Conservation (phyloP, 352 stramenopile genomes). For the Globisporangium camurandrum region DNA sequence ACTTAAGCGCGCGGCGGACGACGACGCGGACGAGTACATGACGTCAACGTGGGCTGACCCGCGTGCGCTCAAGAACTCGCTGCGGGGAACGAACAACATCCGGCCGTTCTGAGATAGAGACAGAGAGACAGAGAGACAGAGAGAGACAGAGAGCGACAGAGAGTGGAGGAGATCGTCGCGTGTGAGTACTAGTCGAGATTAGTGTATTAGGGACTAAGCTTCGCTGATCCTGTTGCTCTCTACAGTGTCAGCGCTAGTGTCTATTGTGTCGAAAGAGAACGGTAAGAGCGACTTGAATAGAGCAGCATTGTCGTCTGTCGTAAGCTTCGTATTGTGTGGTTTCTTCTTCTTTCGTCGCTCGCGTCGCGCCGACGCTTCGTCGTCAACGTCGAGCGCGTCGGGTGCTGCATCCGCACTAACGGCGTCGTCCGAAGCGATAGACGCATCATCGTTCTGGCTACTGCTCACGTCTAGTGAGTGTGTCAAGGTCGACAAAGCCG, state of each 20-base stretch:
- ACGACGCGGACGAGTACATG: conserved; percentile 95
- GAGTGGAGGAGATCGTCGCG: neutral
- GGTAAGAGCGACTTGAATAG: too few relatives aligned
- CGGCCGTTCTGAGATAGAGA: conserved; percentile 76
- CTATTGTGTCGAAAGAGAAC: too few relatives aligned
- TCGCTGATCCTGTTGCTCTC: too few relatives aligned
- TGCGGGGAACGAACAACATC: conserved; percentile 87
- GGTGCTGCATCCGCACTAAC: neutral
- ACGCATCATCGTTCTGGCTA: too few relatives aligned
- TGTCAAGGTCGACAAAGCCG: too few relatives aligned
- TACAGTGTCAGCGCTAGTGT: too few relatives aligned
- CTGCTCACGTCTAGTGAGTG: too few relatives aligned
- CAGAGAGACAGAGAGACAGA: neutral
- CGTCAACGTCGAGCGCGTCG: neutral
- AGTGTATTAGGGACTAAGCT: too few relatives aligned
- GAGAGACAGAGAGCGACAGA: neutral
- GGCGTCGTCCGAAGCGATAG: neutral
- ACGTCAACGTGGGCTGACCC: conserved; percentile 91
- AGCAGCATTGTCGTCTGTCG: too few relatives aligned
- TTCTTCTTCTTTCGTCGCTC: conserved; percentile 10
- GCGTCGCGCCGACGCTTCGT: neutral
- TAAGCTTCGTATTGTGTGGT: neutral
- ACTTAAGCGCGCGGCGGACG: conserved; percentile 72
- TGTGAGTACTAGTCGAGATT: neutral
- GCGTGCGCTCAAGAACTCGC: conserved; percentile 88